A percentile compares a stretch with the other conserved stretches of the same genome.
These are phyloP conservation scores for Fusarium pseudocircinatum DNA, from an alignment of 2,329 filamentous ascomycete genomes.

Conservation along the genomic window DNA sequence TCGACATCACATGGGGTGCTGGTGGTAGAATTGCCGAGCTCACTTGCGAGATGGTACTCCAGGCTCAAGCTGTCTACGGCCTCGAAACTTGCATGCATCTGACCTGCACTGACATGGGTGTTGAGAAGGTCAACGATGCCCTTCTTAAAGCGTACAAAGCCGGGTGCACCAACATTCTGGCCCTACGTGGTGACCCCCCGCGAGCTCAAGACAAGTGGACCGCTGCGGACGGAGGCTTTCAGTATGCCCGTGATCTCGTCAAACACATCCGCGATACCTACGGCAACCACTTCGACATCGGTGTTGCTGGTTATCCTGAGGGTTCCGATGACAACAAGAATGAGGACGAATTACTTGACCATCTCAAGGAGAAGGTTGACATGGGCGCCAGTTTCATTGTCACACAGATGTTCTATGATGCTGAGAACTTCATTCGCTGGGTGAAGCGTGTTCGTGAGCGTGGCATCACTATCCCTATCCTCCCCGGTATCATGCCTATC, in stretches of 20 bases:
- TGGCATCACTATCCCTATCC: constrained; percentile 85
- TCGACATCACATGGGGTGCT: constrained; percentile 98
- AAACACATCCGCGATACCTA: constrained; percentile 82
- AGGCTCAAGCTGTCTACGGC: constrained; percentile 93
- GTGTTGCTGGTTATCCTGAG: constrained; percentile 95
- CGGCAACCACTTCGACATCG: constrained; percentile 86
- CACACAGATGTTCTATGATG: constrained; percentile 99
- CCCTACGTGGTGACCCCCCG: constrained; percentile 91
- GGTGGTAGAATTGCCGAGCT: constrained; percentile 90
- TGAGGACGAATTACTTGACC: constrained; percentile 84
- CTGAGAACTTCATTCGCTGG: constrained; percentile 93
- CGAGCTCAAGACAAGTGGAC: constrained; percentile 95
- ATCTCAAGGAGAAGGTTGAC: constrained; percentile 97
- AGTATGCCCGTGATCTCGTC: constrained; percentile 91
- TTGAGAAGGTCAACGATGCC: constrained; percentile 89
- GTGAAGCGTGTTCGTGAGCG: constrained; percentile 84
- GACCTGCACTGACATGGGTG: constrained; percentile 98
- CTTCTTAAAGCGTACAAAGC: constrained; percentile 89
- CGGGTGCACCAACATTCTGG: constrained; percentile 97
- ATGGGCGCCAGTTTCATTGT: constrained; percentile 93
- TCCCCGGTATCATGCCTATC: constrained; percentile 88
- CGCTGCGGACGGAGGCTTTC: constrained; percentile 85
- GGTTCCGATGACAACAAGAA: constrained; percentile 93
- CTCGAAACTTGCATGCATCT: constrained; percentile 99
- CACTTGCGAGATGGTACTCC: constrained; percentile 97